Percentiles rank a stretch among this genome's conserved stretches.
Conservation (phyloP, 148 eudicot species). For the Rhododendron henanense region DNA sequence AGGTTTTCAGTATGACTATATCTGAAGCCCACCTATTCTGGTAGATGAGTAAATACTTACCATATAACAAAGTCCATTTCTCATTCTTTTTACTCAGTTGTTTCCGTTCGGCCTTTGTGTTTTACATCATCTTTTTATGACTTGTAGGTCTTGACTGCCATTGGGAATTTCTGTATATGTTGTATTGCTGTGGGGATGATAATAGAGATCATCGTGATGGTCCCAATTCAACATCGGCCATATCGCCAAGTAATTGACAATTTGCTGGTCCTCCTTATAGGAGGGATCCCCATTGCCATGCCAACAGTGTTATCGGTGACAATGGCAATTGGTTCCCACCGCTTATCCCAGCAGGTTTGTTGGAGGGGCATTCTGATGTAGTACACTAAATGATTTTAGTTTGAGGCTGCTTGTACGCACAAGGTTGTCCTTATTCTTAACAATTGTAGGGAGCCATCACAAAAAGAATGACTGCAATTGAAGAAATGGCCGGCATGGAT, state of each 20-base stretch:
- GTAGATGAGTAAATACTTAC: too few relatives aligned
- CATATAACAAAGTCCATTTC: background rate
- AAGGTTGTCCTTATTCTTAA: background rate
- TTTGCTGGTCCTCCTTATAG: conserved; percentile 45
- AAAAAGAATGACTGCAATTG: conserved; percentile 47
- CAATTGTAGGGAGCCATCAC: conserved; percentile 42
- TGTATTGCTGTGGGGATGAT: conserved; percentile 48
- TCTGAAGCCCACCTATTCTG: background rate
- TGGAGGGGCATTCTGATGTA: background rate
- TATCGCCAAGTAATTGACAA: conserved; percentile 46
- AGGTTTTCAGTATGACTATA: background rate
- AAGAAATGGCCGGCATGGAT: conserved; percentile 55
- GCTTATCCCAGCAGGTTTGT: conserved; percentile 44
- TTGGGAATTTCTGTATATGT: conserved; percentile 53
- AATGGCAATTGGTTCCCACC: conserved; percentile 55
- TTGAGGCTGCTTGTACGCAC: background rate
- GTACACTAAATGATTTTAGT: background rate
- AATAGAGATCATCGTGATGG: conserved; percentile 42
- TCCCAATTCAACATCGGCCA: conserved; percentile 42
- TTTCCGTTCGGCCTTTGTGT: background rate
- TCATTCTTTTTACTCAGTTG: background rate
- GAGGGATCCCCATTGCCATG: conserved; percentile 53
- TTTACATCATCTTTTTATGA: background rate
- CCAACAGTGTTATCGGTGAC: conserved; percentile 51
- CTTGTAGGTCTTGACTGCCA: conserved; percentile 45